Evolutionary conservation across 1,284 basidiomycete genomes (phyloP).

Genomic region (Kwoniella shivajii): DNA sequence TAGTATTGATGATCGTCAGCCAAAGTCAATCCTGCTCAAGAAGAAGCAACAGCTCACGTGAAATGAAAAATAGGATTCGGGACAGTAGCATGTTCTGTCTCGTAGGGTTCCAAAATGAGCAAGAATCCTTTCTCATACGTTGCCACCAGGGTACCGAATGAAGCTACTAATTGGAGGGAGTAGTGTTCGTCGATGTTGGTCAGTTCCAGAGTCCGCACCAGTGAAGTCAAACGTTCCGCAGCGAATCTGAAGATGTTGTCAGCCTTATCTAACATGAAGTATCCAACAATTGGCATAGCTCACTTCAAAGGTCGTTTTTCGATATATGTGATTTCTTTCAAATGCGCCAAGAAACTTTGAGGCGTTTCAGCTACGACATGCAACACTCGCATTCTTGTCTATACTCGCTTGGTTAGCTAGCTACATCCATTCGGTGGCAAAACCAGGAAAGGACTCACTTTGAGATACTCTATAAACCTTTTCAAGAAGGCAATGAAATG

Average conservation of each 20-base stretch:
- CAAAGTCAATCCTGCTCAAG: not conserved
- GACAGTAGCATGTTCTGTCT: constrained; percentile 97
- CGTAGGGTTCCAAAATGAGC: constrained; percentile 96
- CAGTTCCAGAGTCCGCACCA: constrained; percentile 90
- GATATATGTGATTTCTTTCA: constrained; percentile 99
- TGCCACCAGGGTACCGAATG: constrained; percentile 94
- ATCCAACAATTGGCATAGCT: too few species aligned
- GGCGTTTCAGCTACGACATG: constrained; percentile 99
- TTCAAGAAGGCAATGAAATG: constrained; percentile 99
- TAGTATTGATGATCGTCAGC: constrained; percentile 41
- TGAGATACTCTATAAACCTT: constrained; percentile 97
- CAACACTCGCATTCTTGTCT: constrained; percentile 97
- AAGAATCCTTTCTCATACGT: constrained; percentile 99
- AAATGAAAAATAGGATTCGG: constrained; percentile 99
- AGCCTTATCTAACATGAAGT: not conserved
- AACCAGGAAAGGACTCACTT: constrained; percentile 68
- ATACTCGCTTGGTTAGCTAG: not conserved
- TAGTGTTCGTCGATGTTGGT: constrained; percentile 88
- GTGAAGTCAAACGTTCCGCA: constrained; percentile 89
- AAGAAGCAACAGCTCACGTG: constrained; percentile 63
- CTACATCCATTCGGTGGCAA: not conserved
- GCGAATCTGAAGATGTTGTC: constrained; percentile 70
- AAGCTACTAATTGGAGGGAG: constrained; percentile 91
- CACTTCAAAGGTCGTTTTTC: constrained; percentile 91
- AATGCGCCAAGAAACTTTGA: constrained; percentile 94